Base-by-base conservation (phyloP, 805 yeast species). In the Candida krabiensis region DNA sequence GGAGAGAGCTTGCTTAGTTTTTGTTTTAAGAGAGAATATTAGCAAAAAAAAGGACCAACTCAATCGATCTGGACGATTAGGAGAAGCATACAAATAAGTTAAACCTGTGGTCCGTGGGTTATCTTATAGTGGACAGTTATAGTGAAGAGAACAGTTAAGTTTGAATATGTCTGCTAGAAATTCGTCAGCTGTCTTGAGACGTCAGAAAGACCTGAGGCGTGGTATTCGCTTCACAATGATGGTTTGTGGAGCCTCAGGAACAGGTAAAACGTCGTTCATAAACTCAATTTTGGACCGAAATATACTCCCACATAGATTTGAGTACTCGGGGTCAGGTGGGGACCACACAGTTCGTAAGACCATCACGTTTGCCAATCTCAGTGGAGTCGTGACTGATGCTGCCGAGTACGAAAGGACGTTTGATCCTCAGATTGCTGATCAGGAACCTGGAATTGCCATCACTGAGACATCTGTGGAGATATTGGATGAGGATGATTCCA, bases 241-340 rank as follows among this genome's bases (percentile, higher is more conserved):
- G 79, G 73, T 83, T 13, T 78, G 80, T 17, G 95, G 95, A 14
- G 76, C 77, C 32, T 73, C 80, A 44, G 91, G 91, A 13, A 75
- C 86, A 0, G 95, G 95, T 9, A 85, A 84, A 56, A 77, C 90
- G 15, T 79, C 91, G 0, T 85, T 85, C 54, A 69, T 84, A 44
- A 85, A 85, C 54, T 73, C 85, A 30, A 57, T 85, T 35, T 60
- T 85, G 43, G 85, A 80, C 55, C 77, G 79, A 27, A 75, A 73
- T 40, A 69, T 84, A 26, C 58, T 84, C 44, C 73, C 80, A 13
- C 86, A 82, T 50, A 71, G 78, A 40, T 83, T 68, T 50, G 71
- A 74, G 41, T 67, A 66, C 14, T 43, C 55, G 9, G 64, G 63
- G 12, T 36, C 58, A 1, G 30, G 59, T 3, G 37, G 55, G 2